Percentiles rank a stretch among this genome's conserved stretches.
Evolutionary conservation across 2,329 filamentous ascomycete species (phyloP).

Genomic region (Plenodomus biglobosus): DNA sequence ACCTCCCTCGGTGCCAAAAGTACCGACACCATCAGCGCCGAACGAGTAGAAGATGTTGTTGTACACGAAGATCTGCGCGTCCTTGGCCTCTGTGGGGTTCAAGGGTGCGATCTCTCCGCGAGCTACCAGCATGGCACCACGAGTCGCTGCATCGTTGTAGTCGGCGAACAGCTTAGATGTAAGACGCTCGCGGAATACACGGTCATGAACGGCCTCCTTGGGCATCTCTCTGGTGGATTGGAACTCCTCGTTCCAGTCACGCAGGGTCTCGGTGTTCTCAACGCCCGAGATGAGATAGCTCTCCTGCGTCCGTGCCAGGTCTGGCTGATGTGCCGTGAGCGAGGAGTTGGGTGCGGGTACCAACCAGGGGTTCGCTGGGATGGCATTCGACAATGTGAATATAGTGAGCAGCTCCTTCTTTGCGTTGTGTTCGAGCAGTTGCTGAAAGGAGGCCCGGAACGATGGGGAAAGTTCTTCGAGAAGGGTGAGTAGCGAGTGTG

Average conservation of each 20-base stretch:
- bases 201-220: conserved; percentile 89
- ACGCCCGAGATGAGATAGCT: conserved; percentile 85
- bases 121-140: conserved; percentile 88
- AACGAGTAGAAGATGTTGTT: conserved; percentile 99
- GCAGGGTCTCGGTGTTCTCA: conserved; percentile 89
- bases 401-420: conserved; percentile 84
- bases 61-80: conserved; percentile 98
- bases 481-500: conserved; percentile 84
- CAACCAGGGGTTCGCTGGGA: conserved; percentile 89
- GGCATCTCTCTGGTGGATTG: conserved; percentile 94
- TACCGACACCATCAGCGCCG: conserved; percentile 94
- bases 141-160: conserved; percentile 92
- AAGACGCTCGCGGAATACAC: conserved; percentile 91
- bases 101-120: conserved; percentile 88
- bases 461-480: conserved; percentile 79
- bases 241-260: conserved; percentile 99
- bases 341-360: conserved; percentile 69
- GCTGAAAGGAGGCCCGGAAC: conserved; percentile 73
- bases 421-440: conserved; percentile 82
- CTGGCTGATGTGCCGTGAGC: conserved; percentile 71
- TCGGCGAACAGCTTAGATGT: conserved; percentile 96
- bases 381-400: conserved; percentile 94
- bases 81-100: conserved; percentile 88
- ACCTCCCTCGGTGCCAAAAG: conserved; percentile 92
- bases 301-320: conserved; percentile 89